Evolutionary conservation across 768 basidiomycete genomes (phyloP).

Genomic region (Daedaleopsis sinensis): DNA sequence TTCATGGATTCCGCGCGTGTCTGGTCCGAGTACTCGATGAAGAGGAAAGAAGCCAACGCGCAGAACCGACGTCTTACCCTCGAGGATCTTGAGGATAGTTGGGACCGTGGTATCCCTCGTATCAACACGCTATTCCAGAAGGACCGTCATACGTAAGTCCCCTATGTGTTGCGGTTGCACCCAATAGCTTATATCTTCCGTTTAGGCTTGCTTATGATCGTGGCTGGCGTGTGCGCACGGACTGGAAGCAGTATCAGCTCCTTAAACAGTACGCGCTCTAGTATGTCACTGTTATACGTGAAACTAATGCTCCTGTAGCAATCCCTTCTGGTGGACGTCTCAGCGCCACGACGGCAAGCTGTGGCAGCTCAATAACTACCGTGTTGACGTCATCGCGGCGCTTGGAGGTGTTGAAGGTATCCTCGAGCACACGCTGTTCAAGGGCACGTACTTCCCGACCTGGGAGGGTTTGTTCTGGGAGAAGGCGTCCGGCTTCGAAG

Average conservation of each 20-base stretch:
- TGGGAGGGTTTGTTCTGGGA: constrained; percentile 99
- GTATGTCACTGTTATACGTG: neutral
- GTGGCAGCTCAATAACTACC: constrained; percentile 98
- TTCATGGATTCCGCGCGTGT: constrained; percentile 98
- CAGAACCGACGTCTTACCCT: constrained; percentile 96
- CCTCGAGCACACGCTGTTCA: constrained; percentile 95
- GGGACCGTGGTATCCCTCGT: constrained; percentile 98
- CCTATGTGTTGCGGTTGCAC: neutral
- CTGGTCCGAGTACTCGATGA: constrained; percentile 99
- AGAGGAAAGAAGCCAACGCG: constrained; percentile 98
- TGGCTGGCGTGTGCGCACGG: constrained; percentile 96
- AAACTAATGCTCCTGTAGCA: constrained; percentile 46
- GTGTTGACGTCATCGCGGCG: constrained; percentile 98
- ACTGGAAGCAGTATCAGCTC: constrained; percentile 97
- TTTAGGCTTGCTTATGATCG: constrained; percentile 92
- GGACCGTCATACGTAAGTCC: constrained; percentile 84
- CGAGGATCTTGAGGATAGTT: constrained; percentile 97
- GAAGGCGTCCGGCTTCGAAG: constrained; percentile 96
- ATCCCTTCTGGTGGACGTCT: constrained; percentile 99
- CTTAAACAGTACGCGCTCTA: constrained; percentile 72
- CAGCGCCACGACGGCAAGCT: constrained; percentile 96
- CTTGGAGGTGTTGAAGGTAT: constrained; percentile 96
- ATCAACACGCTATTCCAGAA: constrained; percentile 99
- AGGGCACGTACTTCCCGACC: constrained; percentile 96
- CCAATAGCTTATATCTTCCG: neutral